Evolutionary conservation across 352 stramenopile species (phyloP).

Genomic region (Hyaloperonospora arabidopsidis): DNA sequence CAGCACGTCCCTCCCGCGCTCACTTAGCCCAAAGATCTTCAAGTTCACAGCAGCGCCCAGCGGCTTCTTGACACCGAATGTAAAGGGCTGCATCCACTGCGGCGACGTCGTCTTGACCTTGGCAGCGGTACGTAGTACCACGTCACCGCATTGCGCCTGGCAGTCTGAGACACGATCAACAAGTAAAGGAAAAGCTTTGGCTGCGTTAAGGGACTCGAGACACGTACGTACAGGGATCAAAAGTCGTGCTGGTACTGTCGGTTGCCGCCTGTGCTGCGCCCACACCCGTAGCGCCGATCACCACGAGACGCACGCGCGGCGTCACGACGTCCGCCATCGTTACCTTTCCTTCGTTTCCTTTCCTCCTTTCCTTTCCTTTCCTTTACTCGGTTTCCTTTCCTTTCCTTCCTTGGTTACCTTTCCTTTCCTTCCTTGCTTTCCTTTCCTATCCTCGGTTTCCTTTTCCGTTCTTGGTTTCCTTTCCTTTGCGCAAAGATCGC

Average conservation of each 20-base stretch:
- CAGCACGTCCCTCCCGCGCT: conserved; percentile 31
- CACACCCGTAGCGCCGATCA: conserved; percentile 25
- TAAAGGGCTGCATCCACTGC: conserved; percentile 45
- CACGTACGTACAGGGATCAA: conserved; percentile 28
- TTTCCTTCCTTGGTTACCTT: too few relatives aligned
- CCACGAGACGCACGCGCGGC: conserved; percentile 37
- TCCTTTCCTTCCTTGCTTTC: too few relatives aligned
- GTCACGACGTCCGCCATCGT: conserved; percentile 23
- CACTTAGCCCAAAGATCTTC: conserved; percentile 45
- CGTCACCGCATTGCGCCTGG: conserved; percentile 44
- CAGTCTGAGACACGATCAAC: conserved; percentile 30
- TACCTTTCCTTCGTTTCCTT: too few relatives aligned
- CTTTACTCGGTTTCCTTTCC: too few relatives aligned
- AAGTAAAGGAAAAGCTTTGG: background rate
- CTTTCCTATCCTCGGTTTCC: too few relatives aligned
- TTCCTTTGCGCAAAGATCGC: conserved; percentile 17
- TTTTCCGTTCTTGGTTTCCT: too few relatives aligned
- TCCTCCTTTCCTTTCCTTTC: too few relatives aligned
- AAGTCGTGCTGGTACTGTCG: conserved; percentile 7
- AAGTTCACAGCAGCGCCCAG: conserved; percentile 40
- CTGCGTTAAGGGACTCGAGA: background rate
- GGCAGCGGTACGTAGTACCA: conserved; percentile 39
- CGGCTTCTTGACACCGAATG: conserved; percentile 45
- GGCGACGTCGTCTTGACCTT: conserved; percentile 39
- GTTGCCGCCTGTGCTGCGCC: conserved; percentile 13